These are phyloP conservation scores for Trypanosoma conorhini DNA, from an alignment of 208 protist species.

Conservation along the genomic window DNA sequence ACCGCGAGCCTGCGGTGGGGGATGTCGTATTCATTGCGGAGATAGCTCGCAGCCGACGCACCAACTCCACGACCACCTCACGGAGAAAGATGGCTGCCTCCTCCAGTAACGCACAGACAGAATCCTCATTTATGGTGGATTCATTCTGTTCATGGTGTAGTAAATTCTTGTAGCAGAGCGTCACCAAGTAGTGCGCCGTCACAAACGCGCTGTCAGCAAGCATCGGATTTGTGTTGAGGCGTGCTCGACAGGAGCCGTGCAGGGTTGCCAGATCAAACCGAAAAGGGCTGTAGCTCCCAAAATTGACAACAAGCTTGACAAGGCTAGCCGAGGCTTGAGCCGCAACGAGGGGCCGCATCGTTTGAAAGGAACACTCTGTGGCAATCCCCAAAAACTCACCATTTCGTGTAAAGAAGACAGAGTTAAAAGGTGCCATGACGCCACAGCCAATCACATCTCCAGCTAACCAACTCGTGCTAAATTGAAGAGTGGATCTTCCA, in stretches of 20 bases:
- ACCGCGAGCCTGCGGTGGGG: not conserved
- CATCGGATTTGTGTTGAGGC: constrained; percentile 48
- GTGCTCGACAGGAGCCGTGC: constrained; percentile 62
- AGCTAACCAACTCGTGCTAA: constrained; percentile 59
- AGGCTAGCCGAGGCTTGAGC: constrained; percentile 52
- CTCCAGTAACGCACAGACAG: constrained; percentile 70
- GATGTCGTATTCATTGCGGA: not conserved
- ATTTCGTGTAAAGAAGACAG: constrained; percentile 90
- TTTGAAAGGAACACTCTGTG: constrained; percentile 44
- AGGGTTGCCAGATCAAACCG: constrained; percentile 77
- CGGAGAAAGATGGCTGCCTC: constrained; percentile 65
- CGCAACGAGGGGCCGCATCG: constrained; percentile 67
- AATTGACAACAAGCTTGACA: constrained; percentile 88
- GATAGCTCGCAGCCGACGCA: constrained; percentile 26
- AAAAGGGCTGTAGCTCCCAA: constrained; percentile 80
- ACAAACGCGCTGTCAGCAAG: constrained; percentile 71
- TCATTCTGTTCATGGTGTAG: constrained; percentile 21
- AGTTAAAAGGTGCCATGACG: constrained; percentile 66
- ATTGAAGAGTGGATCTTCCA: constrained; percentile 23
- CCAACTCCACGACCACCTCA: constrained; percentile 37
- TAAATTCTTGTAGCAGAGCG: constrained; percentile 69
- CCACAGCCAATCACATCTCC: constrained; percentile 89
- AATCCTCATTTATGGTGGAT: constrained; percentile 44
- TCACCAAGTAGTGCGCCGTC: constrained; percentile 75
- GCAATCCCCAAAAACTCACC: constrained; percentile 85